Base-by-base conservation (phyloP, 352 stramenopile species). In the Globisporangium recalcitrans region DNA sequence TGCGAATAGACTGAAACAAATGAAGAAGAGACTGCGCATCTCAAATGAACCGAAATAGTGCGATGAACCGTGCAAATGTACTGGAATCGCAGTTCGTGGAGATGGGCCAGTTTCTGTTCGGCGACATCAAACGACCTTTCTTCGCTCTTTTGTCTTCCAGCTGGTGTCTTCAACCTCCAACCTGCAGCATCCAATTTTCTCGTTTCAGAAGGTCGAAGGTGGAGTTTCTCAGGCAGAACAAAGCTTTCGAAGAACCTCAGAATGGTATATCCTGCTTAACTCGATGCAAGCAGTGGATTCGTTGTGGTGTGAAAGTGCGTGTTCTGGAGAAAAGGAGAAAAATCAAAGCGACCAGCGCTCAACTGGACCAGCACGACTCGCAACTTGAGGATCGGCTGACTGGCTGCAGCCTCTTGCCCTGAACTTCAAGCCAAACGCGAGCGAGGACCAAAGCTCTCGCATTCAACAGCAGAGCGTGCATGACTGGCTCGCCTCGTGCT, bases 51-150 rank as follows among this genome's bases (percentile, higher is more conserved):
- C 19, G 34, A 14, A 42, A 42, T 42, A 42, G 8, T 6, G 14
- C 0, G 2, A 5, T 8, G 16, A 8, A 0, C 8, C 4, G 7
- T 19, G 34, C 4, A 19, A n/a, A 4, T 42, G 13, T 42, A 42
- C 7, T 42, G 34, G 19, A 4, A 42, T 42, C 16, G 13, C 16
- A 42, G 4, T n/a, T 1, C 19, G 13, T 4, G 34, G 19, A 14
- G 34, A 42, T 42, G 34, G 7, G 34, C 34, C 5, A 14, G 13
- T 42, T 42, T 42, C 36, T 51, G 31, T 51, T 60, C 34, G 53
- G 36, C 34, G 42, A 58, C 34, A 51, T 47, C 4, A 31, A 16
- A 47, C 13, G 52, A 22, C 34, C 46, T 59, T 60, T 60, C 36
- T 60, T 60, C 53, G 36, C 3, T 13, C 34, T 60, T 36, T 34